Percentiles rank a stretch among this genome's conserved stretches.
Evolutionary conservation across 1,139 yeast species (phyloP).

Genomic region (Blastobotrys proliferans): DNA sequence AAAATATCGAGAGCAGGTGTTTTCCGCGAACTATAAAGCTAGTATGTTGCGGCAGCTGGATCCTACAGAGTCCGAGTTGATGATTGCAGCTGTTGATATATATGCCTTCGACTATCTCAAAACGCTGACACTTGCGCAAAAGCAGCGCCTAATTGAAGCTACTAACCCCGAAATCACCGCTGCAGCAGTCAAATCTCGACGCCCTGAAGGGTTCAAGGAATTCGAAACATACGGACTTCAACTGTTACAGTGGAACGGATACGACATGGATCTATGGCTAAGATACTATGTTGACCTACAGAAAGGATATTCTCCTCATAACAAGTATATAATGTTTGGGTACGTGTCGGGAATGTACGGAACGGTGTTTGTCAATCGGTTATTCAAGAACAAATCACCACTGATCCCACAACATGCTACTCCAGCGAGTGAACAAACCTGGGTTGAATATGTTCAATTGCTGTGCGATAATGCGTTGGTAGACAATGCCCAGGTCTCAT

Average conservation of each 20-base stretch:
- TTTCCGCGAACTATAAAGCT: slow-evolving; percentile 1
- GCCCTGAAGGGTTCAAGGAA: no score
- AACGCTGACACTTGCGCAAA: not conserved
- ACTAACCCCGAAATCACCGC: not conserved
- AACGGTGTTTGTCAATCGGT: no score
- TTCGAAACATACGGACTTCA: no score
- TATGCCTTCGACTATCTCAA: not conserved
- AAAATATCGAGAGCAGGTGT: no score
- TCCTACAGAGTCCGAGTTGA: not conserved
- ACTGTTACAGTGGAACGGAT: no score
- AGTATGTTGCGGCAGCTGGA: not conserved
- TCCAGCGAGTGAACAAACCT: not conserved
- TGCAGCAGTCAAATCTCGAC: not conserved
- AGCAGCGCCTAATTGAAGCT: not conserved
- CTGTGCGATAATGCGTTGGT: not conserved
- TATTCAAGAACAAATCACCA: no score
- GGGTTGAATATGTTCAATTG: not conserved
- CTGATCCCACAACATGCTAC: no score
- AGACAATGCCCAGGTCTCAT: not conserved
- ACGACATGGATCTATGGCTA: no score
- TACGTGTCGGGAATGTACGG: no score
- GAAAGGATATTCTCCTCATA: no score
- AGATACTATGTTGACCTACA: no score
- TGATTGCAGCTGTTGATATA: not conserved
- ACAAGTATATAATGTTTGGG: no score